Percentiles rank a stretch among this genome's conserved stretches.
phyloP scores from a whole-genome alignment of 208 protist species.

The Acanthamoeba lenticulata region DNA sequence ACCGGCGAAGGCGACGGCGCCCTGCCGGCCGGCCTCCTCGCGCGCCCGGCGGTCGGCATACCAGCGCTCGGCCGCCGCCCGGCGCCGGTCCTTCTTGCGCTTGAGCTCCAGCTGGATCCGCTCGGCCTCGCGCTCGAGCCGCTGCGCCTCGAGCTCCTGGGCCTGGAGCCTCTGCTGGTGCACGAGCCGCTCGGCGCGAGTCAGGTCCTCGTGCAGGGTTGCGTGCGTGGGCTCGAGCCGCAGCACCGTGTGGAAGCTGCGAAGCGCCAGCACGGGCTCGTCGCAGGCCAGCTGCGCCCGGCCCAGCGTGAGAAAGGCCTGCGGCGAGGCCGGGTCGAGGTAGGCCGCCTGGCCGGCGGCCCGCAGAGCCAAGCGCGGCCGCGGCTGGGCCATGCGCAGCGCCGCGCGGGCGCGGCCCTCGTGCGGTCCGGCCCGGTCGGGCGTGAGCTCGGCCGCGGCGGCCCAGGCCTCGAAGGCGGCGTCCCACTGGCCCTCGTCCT shows the following conservation, averaged over 20 bases:
- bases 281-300: slow-evolving; percentile 29
- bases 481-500: neutral
- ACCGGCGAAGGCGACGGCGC: neutral
- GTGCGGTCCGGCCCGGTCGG: slow-evolving; percentile 1
- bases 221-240: slow-evolving; percentile 26
- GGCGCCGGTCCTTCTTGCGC: neutral
- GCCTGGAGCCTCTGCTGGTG: neutral
- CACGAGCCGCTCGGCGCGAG: neutral
- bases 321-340: neutral
- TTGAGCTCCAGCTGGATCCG: neutral
- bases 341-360: slow-evolving; percentile 23
- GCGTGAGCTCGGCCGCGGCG: slow-evolving; percentile 14
- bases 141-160: neutral
- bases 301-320: slow-evolving; percentile 6
- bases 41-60: neutral
- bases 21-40: neutral
- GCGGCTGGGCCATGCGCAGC: neutral
- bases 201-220: slow-evolving; percentile 9
- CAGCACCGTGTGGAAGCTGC: slow-evolving; percentile 17
- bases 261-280: neutral
- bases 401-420: slow-evolving; percentile 8
- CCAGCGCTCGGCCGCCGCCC: neutral
- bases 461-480: neutral
- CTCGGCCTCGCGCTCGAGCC: neutral
- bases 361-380: neutral